These are phyloP conservation scores for Carex myosuroides DNA, from an alignment of 176 grass and related monocot genomes.

Conservation along the genomic window DNA sequence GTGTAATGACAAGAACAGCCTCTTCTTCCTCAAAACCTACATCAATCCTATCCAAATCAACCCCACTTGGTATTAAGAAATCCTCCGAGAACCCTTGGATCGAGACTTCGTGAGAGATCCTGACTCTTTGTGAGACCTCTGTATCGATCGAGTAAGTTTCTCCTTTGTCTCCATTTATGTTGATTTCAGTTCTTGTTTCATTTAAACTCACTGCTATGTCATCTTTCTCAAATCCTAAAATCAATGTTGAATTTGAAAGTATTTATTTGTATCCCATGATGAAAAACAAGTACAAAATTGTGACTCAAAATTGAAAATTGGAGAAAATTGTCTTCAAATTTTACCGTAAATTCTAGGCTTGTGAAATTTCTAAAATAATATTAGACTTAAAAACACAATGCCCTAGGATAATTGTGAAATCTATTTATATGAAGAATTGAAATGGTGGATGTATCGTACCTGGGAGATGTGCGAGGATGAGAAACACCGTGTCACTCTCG, in stretches of 20 bases:
- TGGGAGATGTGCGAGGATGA: conserved; percentile 67
- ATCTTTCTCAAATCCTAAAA: conserved; percentile 50
- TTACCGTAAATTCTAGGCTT: neutral
- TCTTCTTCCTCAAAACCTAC: conserved; percentile 69
- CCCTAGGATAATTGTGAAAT: neutral
- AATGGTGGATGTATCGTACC: conserved; percentile 33
- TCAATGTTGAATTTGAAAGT: neutral
- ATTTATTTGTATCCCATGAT: neutral
- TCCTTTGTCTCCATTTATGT: conserved; percentile 41
- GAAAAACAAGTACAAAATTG: too few species aligned
- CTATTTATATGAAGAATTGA: neutral
- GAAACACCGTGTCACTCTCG: conserved; percentile 56
- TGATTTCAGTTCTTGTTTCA: conserved; percentile 38
- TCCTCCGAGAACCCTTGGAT: conserved; percentile 40
- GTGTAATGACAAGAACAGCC: conserved; percentile 53
- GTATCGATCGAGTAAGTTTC: conserved; percentile 32
- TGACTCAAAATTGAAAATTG: neutral
- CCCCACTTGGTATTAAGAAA: conserved; percentile 49
- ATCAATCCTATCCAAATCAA: conserved; percentile 27
- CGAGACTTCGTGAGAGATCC: conserved; percentile 32
- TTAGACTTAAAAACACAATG: neutral
- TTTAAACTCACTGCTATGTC: conserved; percentile 52
- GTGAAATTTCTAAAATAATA: neutral
- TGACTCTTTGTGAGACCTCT: conserved; percentile 24
- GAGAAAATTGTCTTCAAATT: neutral